A percentile compares a stretch with the other conserved stretches of the same genome.
Evolutionary conservation across 208 protist species (phyloP).

Genomic region (Leptomonas pyrrhocoris): DNA sequence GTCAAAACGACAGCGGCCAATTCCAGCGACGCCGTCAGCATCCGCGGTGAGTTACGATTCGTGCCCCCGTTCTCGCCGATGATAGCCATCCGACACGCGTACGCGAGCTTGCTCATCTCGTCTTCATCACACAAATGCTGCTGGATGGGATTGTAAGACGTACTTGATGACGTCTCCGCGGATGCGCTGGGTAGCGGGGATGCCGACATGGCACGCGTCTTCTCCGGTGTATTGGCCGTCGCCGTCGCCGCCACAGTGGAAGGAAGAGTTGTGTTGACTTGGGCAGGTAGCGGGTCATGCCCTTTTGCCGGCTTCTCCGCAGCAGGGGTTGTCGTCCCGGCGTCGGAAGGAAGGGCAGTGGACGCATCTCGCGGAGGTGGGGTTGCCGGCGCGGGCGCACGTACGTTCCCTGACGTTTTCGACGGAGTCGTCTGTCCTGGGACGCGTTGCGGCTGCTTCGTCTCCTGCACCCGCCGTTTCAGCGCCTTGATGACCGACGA

Average conservation of each 20-base stretch:
- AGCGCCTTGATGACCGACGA: constrained; percentile 32
- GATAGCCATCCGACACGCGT: constrained; percentile 48
- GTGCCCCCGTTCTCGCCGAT: constrained; percentile 43
- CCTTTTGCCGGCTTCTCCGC: background rate
- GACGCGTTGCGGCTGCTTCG: constrained; percentile 2
- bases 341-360: background rate
- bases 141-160: constrained; percentile 11
- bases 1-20: constrained; percentile 58
- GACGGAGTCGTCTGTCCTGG: constrained; percentile 4
- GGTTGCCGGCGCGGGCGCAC: background rate
- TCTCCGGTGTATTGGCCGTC: constrained; percentile 3
- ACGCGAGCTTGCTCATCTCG: constrained; percentile 53
- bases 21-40: constrained; percentile 54
- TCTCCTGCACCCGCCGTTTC: constrained; percentile 31
- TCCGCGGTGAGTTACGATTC: constrained; percentile 35
- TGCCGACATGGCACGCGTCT: background rate
- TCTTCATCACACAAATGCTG: constrained; percentile 36
- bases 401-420: background rate
- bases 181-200: background rate
- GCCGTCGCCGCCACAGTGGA: background rate
- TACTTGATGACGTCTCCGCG: background rate
- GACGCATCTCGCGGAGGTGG: background rate
- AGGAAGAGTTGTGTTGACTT: background rate
- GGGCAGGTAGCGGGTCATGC: background rate
- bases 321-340: background rate